Evolutionary conservation across 2,329 filamentous ascomycete genomes (phyloP).

Genomic region (Aspergillus uvarum): DNA sequence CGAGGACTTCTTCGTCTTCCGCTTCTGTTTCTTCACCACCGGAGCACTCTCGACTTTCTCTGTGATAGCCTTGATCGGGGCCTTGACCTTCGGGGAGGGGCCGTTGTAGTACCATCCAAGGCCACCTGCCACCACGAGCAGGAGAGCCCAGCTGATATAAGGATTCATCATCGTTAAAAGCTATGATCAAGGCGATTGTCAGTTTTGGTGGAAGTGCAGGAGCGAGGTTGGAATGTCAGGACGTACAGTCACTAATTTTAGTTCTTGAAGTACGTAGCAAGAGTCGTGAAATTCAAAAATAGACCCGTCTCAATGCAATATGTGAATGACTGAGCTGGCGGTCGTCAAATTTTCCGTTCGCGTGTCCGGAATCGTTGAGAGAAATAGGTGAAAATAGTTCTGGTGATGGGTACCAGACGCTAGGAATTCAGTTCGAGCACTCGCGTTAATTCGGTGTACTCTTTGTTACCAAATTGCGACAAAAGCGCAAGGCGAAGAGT

Average conservation of each 20-base stretch:
- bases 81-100: conserved; percentile 32
- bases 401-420: not conserved
- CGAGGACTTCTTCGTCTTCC: conserved; percentile 37
- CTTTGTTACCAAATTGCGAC: conserved; percentile 16
- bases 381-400: not conserved
- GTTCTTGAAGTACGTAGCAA: conserved; percentile 13
- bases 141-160: conserved; percentile 46
- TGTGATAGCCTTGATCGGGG: conserved; percentile 27
- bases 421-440: not conserved
- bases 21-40: conserved; percentile 44
- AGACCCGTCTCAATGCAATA: not conserved
- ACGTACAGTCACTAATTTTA: conserved; percentile 10
- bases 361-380: not conserved
- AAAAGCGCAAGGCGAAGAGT: conserved; percentile 7
- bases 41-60: conserved; percentile 37
- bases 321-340: not conserved
- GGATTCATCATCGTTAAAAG: conserved; percentile 42
- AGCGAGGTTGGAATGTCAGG: not conserved
- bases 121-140: conserved; percentile 43
- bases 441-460: conserved; percentile 14
- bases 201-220: not conserved
- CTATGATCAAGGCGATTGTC: conserved; percentile 7
- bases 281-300: conserved; percentile 10
- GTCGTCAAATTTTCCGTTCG: not conserved
- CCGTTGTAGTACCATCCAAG: conserved; percentile 46